A percentile compares a stretch with the other conserved stretches of the same genome.
These are phyloP conservation scores for Sporothrix inflata DNA, from an alignment of 2,329 filamentous ascomycete species.

Conservation along the genomic window DNA sequence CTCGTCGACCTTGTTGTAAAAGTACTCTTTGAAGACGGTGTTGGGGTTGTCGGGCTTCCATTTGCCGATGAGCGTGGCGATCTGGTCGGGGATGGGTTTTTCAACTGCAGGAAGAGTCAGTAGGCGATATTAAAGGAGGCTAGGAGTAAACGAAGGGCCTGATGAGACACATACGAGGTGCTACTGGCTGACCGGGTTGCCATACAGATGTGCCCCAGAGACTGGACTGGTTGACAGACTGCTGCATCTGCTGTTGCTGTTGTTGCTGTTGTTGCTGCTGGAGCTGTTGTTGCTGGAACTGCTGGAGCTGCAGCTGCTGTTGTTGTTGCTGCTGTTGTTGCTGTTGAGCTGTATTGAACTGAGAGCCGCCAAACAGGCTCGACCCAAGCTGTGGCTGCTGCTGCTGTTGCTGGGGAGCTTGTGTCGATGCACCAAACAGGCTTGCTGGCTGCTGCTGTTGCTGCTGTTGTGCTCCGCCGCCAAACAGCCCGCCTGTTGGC, in stretches of 20 bases:
- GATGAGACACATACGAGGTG: slow-evolving; percentile 47
- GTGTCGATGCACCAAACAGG: slow-evolving; percentile 27
- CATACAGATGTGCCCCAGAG: slow-evolving; percentile 54
- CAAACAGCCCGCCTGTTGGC: slow-evolving; percentile 28
- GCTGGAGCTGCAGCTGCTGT: slow-evolving; percentile 45
- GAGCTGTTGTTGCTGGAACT: slow-evolving; percentile 43
- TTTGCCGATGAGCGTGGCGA: slow-evolving; percentile 69
- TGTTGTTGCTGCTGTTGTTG: slow-evolving; percentile 35
- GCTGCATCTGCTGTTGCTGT: slow-evolving; percentile 43
- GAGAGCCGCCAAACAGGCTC: slow-evolving; percentile 22
- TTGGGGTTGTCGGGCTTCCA: slow-evolving; percentile 71
- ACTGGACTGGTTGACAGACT: slow-evolving; percentile 44
- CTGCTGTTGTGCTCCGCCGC: slow-evolving; percentile 16
- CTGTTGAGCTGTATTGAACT: slow-evolving; percentile 5
- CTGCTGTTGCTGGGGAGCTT: slow-evolving; percentile 37
- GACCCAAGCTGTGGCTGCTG: slow-evolving; percentile 32
- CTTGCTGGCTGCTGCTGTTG: slow-evolving; percentile 23
- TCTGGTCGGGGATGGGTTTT: slow-evolving; percentile 75
- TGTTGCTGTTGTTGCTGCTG: slow-evolving; percentile 46
- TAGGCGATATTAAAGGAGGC: neutral
- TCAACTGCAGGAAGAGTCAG: slow-evolving; percentile 53
- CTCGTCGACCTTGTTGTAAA: slow-evolving; percentile 83
- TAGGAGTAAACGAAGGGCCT: neutral
- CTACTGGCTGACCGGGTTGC: slow-evolving; percentile 54
- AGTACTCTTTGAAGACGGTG: slow-evolving; percentile 80